A percentile compares a stretch with the other conserved stretches of the same genome.
Conservation (phyloP, 1,139 yeast species). For the Nakaseomyces uthaithaninus region DNA sequence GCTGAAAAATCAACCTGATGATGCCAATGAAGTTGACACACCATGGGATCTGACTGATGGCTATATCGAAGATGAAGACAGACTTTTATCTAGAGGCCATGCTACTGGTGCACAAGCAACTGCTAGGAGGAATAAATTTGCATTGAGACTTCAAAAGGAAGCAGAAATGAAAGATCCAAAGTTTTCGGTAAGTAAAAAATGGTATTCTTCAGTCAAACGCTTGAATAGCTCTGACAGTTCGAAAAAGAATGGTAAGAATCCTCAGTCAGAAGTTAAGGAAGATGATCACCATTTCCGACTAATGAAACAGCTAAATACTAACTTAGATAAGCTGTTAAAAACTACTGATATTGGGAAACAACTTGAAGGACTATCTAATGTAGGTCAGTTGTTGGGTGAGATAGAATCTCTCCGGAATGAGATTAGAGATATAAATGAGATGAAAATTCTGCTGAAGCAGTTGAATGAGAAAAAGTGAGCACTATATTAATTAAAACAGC, state of each 20-base stretch:
- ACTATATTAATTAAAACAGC: too few relatives aligned
- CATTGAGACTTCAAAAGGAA: conserved; percentile 43
- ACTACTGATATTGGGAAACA: too few relatives aligned
- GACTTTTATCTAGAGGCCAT: conserved; percentile 26
- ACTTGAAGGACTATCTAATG: too few relatives aligned
- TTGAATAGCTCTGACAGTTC: background rate
- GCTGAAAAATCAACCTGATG: conserved; percentile 57
- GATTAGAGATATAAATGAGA: too few relatives aligned
- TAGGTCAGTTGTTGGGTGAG: too few relatives aligned
- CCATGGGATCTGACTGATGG: conserved; percentile 86
- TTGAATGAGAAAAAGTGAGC: too few relatives aligned
- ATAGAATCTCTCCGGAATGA: too few relatives aligned
- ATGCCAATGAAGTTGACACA: conserved; percentile 68
- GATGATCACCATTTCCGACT: background rate
- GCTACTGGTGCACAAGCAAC: conserved; percentile 34
- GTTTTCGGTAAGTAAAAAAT: conserved; percentile 46
- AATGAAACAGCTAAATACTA: background rate
- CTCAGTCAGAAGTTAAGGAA: background rate
- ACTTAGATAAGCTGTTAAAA: background rate
- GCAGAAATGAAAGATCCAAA: conserved; percentile 72
- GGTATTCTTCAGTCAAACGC: conserved; percentile 42
- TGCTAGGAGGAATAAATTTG: conserved; percentile 37
- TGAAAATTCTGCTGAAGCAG: too few relatives aligned
- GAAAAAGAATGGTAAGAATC: conserved; percentile 1
- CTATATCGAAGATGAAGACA: conserved; percentile 39